Evolutionary conservation across 768 basidiomycete genomes (phyloP), one percentile per base, ranked within the genome.

Genomic region (Termitomyces sp.): DNA sequence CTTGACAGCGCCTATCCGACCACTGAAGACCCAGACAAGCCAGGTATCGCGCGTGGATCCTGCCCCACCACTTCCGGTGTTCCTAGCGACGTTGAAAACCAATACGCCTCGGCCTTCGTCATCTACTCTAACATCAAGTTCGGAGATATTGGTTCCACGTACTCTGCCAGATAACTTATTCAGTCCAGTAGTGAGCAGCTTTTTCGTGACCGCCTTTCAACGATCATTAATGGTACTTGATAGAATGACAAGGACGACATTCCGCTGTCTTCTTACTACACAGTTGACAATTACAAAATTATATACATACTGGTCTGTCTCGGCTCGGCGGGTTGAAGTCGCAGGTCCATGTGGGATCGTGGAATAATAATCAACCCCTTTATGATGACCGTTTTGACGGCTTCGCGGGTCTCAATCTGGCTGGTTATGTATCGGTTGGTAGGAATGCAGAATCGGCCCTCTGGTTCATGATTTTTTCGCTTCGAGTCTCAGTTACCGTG

Each of bases 1-100:
- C 59, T 67, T 54, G 66, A 67, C 53, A 55, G 56, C 49, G 14
- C 60, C 66, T 73, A 71, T 68, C 68, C 75, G 53, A 32, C 51
- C 32, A 45, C 59, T 30, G 60, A 14, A 30, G 51, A 60, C 41
- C 34, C 47, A 24, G n/a, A 2, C 9, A 8, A 48, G 15, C 47
- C 47, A 24, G 35, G 47, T 37, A 17, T 48, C 47, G 35, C 10
- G 11, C 47, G 47, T 37, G 47, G 47, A 24, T 37, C 22, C 9
- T 48, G 47, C 34, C 14, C 21, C 47, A 17, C 34, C 15, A 14
- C 21, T 14, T 48, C 47, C 1, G 35, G 35, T 37, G 34, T 10
- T 37, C 47, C 34, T 9, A 11, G 2, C 34, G 21, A 6, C 2
- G 34, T 24, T 10, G 47, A 48, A 32, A 35, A 5, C 22, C 15